Percentiles rank a stretch among this genome's conserved stretches.
These are phyloP conservation scores for Limnomonas spitsbergensis DNA, from an alignment of 139 green algal species.

Conservation along the genomic window DNA sequence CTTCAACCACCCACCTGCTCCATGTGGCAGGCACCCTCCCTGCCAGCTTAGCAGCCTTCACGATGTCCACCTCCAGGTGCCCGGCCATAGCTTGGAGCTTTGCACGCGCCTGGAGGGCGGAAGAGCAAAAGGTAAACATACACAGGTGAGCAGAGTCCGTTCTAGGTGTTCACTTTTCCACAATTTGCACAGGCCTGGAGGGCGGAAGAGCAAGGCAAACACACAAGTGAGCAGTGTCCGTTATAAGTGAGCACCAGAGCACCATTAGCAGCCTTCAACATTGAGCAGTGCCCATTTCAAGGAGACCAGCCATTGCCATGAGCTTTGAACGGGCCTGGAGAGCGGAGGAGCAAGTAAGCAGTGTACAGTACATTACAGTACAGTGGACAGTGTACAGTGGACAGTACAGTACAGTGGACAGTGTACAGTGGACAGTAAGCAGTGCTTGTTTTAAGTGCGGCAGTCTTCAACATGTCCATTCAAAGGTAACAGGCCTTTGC, in stretches of 20 bases:
- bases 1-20: background rate
- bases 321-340: too few species aligned
- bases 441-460: too few species aligned
- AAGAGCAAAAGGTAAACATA: background rate
- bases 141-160: background rate
- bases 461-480: too few species aligned
- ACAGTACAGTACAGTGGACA: too few species aligned
- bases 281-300: background rate
- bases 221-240: background rate
- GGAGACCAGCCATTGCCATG: too few species aligned
- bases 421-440: too few species aligned
- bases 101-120: background rate
- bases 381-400: too few species aligned
- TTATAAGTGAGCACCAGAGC: background rate
- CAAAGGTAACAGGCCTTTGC: too few species aligned
- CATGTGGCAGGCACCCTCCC: constrained; percentile 1
- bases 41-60: background rate
- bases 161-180: background rate
- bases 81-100: background rate
- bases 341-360: too few species aligned
- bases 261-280: background rate
- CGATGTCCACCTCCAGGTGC: background rate
- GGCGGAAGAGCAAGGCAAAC: background rate
- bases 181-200: background rate
- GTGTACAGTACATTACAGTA: too few species aligned